Conservation (phyloP, 257 asterid species). For the Buddleja alternifolia region DNA sequence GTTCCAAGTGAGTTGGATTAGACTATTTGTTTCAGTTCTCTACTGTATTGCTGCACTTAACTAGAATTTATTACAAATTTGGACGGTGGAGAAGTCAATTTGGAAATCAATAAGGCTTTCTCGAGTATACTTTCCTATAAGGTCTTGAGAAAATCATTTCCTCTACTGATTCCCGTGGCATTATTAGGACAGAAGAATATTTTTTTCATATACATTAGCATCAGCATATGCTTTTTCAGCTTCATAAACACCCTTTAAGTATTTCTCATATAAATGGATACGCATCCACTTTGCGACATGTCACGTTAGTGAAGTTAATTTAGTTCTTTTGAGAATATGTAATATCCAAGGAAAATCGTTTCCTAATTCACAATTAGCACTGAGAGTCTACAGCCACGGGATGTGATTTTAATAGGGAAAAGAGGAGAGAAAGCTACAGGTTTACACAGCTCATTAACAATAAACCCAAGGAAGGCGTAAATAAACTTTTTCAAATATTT, state of each 20-base stretch:
- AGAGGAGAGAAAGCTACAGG: background rate
- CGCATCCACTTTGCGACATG: background rate
- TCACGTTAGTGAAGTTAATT: background rate
- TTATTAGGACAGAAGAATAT: background rate
- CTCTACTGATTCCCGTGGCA: constrained; percentile 8
- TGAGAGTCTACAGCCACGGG: no score
- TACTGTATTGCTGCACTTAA: background rate
- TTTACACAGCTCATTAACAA: constrained; percentile 15
- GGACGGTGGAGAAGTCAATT: background rate
- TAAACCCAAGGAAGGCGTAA: background rate
- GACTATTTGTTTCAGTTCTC: background rate
- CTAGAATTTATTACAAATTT: background rate
- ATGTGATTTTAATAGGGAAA: background rate
- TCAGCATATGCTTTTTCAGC: constrained; percentile 13
- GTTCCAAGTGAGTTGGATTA: constrained; percentile 6
- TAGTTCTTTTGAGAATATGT: background rate
- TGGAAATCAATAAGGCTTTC: background rate
- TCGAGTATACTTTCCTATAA: background rate
- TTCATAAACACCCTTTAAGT: background rate
- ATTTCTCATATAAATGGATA: background rate
- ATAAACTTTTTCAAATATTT: constrained; percentile 24
- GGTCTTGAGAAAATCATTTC: constrained; percentile 2
- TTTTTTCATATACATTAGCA: background rate
- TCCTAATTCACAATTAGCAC: constrained; percentile 10
- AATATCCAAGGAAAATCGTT: background rate